Evolutionary conservation across 2,329 filamentous ascomycete genomes (phyloP).

Genomic region (Trichoderma afroharzianum): DNA sequence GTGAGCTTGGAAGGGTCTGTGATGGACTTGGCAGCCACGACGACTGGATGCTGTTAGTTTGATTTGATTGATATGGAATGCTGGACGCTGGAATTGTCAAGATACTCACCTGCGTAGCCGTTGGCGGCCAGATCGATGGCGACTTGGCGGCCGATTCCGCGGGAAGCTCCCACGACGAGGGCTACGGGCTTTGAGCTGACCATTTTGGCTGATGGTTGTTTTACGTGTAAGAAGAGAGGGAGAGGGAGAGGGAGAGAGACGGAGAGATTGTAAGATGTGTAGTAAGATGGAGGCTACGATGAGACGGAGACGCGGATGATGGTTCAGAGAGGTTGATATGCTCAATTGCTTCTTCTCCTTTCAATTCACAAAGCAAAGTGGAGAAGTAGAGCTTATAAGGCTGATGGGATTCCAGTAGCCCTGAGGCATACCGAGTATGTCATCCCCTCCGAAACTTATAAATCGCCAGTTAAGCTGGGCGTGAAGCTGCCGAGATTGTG

Average conservation of each 20-base stretch:
- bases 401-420: neutral
- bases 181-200: conserved; percentile 50
- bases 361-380: neutral
- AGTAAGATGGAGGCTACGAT: neutral
- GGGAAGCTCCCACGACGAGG: conserved; percentile 69
- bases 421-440: neutral
- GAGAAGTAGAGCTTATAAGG: neutral
- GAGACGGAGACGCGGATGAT: neutral
- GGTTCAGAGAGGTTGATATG: neutral
- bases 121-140: conserved; percentile 71
- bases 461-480: neutral
- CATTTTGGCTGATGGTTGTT: conserved; percentile 19
- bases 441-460: neutral
- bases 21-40: conserved; percentile 72
- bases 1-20: conserved; percentile 55
- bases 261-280: neutral
- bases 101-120: conserved; percentile 61
- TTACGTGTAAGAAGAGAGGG: neutral
- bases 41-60: conserved; percentile 48
- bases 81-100: neutral
- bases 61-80: neutral
- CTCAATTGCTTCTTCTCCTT: neutral
- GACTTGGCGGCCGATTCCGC: conserved; percentile 77
- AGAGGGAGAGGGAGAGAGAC: no score
- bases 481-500: conserved; percentile 2